These are phyloP conservation scores for Malus hybrid DNA, from an alignment of 331 rosid species.

Conservation along the genomic window DNA sequence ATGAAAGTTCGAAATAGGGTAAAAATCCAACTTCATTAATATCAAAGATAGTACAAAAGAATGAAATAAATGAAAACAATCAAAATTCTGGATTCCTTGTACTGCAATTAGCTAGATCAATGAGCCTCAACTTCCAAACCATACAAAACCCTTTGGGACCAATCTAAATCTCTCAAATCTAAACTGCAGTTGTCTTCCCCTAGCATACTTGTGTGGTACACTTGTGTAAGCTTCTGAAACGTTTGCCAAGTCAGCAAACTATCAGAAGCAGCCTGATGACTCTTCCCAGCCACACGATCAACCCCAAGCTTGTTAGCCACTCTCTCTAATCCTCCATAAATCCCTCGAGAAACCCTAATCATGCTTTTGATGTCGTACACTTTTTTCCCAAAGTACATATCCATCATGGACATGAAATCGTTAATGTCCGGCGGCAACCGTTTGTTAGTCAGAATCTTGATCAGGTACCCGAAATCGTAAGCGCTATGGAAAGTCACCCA, in stretches of 20 bases:
- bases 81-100: not conserved
- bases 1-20: no score
- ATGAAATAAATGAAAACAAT: not conserved
- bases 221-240: not conserved
- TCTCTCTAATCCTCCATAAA: conserved; percentile 6
- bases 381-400: not conserved
- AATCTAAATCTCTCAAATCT: not conserved
- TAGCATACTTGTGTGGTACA: not conserved
- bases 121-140: not conserved
- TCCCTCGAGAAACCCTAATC: not conserved
- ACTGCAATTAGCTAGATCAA: not conserved
- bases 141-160: not conserved
- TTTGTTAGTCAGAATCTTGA: not conserved
- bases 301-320: not conserved
- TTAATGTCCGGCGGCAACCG: not conserved
- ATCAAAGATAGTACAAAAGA: no score
- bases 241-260: conserved; percentile 13
- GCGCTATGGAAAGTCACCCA: conserved; percentile 11
- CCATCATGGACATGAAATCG: not conserved
- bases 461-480: conserved; percentile 14
- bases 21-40: no score
- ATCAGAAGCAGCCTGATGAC: conserved; percentile 13
- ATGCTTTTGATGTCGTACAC: conserved; percentile 2
- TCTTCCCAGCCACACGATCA: conserved; percentile 4
- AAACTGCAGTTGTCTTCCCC: not conserved